A percentile compares a stretch with the other conserved stretches of the same genome.
phyloP scores from a whole-genome alignment of 2,329 filamentous ascomycete genomes.

The Venturia nashicola region DNA sequence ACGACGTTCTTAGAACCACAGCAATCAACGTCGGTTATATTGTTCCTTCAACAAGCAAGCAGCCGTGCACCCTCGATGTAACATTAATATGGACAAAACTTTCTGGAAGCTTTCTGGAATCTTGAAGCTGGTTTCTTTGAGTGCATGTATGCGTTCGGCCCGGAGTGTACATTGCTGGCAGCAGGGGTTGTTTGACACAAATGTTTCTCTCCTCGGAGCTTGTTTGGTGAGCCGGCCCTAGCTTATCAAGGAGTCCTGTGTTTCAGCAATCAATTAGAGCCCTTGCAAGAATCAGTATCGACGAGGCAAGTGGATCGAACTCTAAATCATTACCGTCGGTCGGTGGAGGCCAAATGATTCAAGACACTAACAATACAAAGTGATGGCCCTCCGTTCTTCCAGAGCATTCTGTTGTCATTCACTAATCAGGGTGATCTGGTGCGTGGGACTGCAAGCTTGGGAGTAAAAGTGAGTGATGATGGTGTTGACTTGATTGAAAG shows the following conservation, averaged over 20 bases:
- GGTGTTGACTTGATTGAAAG: neutral
- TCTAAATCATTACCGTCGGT: neutral
- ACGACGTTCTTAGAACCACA: neutral
- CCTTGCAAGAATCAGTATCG: neutral
- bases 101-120: slow-evolving; percentile 9
- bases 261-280: neutral
- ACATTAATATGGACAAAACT: slow-evolving; percentile 6
- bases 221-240: neutral
- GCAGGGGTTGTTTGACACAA: neutral
- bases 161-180: neutral
- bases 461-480: too few species aligned
- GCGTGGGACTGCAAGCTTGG: neutral
- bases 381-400: neutral
- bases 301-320: neutral
- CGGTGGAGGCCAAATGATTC: neutral
- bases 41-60: neutral
- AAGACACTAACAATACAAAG: neutral
- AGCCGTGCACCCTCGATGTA: neutral
- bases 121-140: slow-evolving; percentile 1
- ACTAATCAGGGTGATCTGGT: neutral
- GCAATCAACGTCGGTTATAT: neutral
- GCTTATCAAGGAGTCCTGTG: neutral
- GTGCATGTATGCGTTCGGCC: neutral
- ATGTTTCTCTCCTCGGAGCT: neutral
- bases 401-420: neutral